Percentiles rank a stretch among this genome's conserved stretches.
phyloP scores from a whole-genome alignment of 805 yeast species.

The Priceomyces carsonii region DNA sequence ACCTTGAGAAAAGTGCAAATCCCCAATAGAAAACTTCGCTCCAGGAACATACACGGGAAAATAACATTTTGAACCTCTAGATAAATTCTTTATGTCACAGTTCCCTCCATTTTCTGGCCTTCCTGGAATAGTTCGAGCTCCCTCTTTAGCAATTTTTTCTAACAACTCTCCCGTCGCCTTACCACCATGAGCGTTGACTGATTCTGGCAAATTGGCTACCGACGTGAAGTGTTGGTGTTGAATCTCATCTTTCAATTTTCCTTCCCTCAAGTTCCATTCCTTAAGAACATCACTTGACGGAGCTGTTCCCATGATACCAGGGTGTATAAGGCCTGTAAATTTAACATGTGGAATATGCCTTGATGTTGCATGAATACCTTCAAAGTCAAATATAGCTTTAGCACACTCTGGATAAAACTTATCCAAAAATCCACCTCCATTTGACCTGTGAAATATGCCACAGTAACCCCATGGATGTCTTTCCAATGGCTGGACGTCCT shows the following conservation, averaged over 20 bases:
- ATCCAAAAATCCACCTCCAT: slow-evolving; percentile 54
- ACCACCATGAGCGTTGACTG: slow-evolving; percentile 41
- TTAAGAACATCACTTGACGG: slow-evolving; percentile 45
- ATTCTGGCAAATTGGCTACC: slow-evolving; percentile 46
- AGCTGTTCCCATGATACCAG: slow-evolving; percentile 53
- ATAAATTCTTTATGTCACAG: slow-evolving; percentile 52
- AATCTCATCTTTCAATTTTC: slow-evolving; percentile 31
- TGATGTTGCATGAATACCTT: slow-evolving; percentile 50
- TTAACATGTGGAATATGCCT: slow-evolving; percentile 52
- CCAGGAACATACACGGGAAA: slow-evolving; percentile 50
- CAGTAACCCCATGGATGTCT: slow-evolving; percentile 56
- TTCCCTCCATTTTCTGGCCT: slow-evolving; percentile 56
- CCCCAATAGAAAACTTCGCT: slow-evolving; percentile 50
- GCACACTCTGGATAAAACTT: slow-evolving; percentile 51
- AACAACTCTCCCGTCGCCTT: slow-evolving; percentile 29
- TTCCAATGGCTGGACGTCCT: slow-evolving; percentile 53
- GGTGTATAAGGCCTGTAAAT: slow-evolving; percentile 52
- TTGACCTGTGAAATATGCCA: slow-evolving; percentile 48
- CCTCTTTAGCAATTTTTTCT: slow-evolving; percentile 34
- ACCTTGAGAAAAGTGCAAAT: slow-evolving; percentile 53
- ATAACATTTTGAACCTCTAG: slow-evolving; percentile 50
- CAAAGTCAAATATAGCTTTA: slow-evolving; percentile 53
- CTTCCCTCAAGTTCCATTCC: slow-evolving; percentile 49
- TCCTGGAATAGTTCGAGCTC: slow-evolving; percentile 57
- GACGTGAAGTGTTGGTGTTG: slow-evolving; percentile 21